Conservation (phyloP, 2,329 filamentous ascomycete species). For the Beauveria sp. region DNA sequence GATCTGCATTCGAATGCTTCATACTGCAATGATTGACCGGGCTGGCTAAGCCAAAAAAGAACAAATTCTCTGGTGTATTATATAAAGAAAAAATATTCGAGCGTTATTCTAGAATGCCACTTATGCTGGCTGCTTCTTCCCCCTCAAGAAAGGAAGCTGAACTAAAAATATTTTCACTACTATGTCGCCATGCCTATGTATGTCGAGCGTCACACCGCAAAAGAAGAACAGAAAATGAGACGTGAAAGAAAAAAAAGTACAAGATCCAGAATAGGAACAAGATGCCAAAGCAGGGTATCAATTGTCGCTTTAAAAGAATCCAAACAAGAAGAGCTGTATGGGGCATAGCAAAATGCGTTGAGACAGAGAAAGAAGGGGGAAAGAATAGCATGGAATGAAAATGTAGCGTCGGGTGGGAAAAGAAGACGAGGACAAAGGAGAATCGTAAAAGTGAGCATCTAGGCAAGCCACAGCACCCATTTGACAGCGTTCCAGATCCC, state of each 20-base stretch:
- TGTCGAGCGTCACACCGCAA: background rate
- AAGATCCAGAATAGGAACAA: background rate
- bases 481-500: conserved; percentile 52
- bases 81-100: background rate
- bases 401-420: background rate
- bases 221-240: background rate
- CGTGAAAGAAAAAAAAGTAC: background rate
- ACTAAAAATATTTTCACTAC: background rate
- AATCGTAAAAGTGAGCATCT: background rate
- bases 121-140: background rate
- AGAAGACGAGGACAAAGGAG: background rate
- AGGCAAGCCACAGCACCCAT: conserved; percentile 70
- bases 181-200: background rate
- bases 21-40: background rate
- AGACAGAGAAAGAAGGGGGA: background rate
- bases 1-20: too few relatives aligned
- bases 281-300: conserved; percentile 9
- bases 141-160: background rate
- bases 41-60: too few relatives aligned
- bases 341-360: too few relatives aligned
- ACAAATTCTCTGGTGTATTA: background rate
- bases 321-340: background rate
- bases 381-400: background rate
- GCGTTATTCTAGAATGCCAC: background rate
- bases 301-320: background rate